phyloP scores from a whole-genome alignment of 495 filamentous ascomycete species.

The Lasiosphaeria hispida region DNA sequence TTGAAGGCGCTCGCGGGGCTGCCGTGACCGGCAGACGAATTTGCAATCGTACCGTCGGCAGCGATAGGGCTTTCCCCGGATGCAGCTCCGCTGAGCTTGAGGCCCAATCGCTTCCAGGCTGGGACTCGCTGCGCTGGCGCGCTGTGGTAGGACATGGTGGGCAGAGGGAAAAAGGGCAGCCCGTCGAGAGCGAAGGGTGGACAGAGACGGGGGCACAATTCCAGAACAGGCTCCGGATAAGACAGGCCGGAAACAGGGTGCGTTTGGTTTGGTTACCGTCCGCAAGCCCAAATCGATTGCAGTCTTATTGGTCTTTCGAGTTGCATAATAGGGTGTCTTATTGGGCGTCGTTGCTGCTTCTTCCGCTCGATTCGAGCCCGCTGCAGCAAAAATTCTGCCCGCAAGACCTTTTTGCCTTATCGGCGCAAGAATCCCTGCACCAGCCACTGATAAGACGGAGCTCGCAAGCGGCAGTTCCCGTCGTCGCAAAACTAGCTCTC shows the following conservation, averaged over 20 bases:
- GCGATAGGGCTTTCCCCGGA: constrained; percentile 49
- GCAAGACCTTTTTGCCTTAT: constrained; percentile 24
- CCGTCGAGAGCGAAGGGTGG: constrained; percentile 18
- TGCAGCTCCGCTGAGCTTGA: constrained; percentile 63
- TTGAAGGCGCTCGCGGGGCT: constrained; percentile 35
- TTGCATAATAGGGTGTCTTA: constrained; percentile 17
- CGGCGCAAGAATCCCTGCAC: constrained; percentile 24
- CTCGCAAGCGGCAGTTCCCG: not conserved
- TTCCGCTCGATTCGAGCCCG: constrained; percentile 17
- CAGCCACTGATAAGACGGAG: constrained; percentile 25
- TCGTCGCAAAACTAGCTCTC: too few species aligned
- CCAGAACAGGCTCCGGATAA: not conserved
- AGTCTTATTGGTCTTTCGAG: constrained; percentile 16
- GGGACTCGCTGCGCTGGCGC: constrained; percentile 49
- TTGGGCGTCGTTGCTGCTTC: constrained; percentile 28
- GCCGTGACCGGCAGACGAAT: constrained; percentile 19
- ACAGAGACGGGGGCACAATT: constrained; percentile 12
- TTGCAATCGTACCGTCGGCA: constrained; percentile 20
- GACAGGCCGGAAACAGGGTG: not conserved
- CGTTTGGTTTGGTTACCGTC: too few species aligned
- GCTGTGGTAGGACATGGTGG: constrained; percentile 37
- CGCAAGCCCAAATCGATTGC: constrained; percentile 18
- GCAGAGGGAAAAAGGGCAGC: constrained; percentile 12
- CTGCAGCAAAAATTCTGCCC: constrained; percentile 38
- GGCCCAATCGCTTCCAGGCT: constrained; percentile 73